Evolutionary conservation across 345 rosid species (phyloP).

Genomic region (Boechera retrofracta): DNA sequence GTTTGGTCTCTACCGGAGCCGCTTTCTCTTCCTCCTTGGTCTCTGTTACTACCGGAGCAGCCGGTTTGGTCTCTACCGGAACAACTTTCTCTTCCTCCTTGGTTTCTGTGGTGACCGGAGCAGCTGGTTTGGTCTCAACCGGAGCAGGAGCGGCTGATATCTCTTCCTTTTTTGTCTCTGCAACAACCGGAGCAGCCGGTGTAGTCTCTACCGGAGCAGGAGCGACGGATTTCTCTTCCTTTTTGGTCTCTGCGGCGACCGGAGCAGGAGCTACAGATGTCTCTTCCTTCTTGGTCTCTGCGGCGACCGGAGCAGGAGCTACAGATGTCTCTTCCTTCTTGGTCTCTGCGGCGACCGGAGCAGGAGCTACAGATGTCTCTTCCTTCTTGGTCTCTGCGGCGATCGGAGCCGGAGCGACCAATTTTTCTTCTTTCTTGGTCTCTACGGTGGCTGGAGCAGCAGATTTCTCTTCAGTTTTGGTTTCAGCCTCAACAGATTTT

Average conservation of each 20-base stretch:
- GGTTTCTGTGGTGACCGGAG: conserved; percentile 4
- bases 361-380: not conserved
- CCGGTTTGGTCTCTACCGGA: conserved; percentile 23
- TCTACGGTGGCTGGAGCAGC: conserved; percentile 11
- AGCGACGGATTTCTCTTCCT: not conserved
- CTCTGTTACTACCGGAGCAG: conserved; percentile 17
- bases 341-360: conserved; percentile 24
- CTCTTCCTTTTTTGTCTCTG: conserved; percentile 35
- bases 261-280: conserved; percentile 2
- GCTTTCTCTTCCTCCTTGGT: not conserved
- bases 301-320: not conserved
- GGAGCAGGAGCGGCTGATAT: not conserved
- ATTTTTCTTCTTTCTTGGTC: conserved; percentile 24
- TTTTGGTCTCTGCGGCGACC: not conserved
- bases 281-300: conserved; percentile 12
- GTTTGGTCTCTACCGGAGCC: too few species aligned
- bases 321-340: conserved; percentile 32
- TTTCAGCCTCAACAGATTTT: conserved; percentile 4
- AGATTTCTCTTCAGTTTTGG: conserved; percentile 35
- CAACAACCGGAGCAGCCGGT: conserved; percentile 24
- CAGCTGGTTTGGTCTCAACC: conserved; percentile 24
- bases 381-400: conserved; percentile 16
- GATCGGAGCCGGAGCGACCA: not conserved
- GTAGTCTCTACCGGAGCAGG: conserved; percentile 19
- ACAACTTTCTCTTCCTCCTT: conserved; percentile 28